Evolutionary conservation across 2,329 filamentous ascomycete genomes (phyloP).

Genomic region (Apiospora kogelbergensis): DNA sequence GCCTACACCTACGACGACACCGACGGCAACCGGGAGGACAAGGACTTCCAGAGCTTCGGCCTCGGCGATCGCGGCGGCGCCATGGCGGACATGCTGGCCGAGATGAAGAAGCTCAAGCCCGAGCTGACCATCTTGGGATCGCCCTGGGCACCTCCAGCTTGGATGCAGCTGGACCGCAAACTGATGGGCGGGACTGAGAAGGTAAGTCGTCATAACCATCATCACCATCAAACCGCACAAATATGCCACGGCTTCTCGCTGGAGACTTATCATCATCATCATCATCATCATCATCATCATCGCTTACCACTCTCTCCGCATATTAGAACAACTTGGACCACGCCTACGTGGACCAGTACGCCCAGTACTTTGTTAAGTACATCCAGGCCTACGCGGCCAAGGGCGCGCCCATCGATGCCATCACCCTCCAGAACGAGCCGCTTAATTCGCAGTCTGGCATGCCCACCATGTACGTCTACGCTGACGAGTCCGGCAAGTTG

Average conservation of each 20-base stretch:
- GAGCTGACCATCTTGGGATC: slow-evolving; percentile 38
- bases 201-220: no score
- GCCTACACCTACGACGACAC: slow-evolving; percentile 41
- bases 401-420: slow-evolving; percentile 38
- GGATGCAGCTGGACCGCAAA: slow-evolving; percentile 40
- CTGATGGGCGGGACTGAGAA: slow-evolving; percentile 14
- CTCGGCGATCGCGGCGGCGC: slow-evolving; percentile 38
- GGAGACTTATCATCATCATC: no score
- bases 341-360: slow-evolving; percentile 34
- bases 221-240: no score
- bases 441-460: slow-evolving; percentile 39
- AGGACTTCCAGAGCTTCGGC: slow-evolving; percentile 29
- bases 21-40: slow-evolving; percentile 28
- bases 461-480: slow-evolving; percentile 38
- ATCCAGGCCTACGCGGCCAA: slow-evolving; percentile 37
- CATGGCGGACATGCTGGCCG: slow-evolving; percentile 37
- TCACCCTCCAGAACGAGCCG: slow-evolving; percentile 46
- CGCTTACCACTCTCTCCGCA: not conserved
- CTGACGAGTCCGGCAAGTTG: slow-evolving; percentile 36
- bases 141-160: slow-evolving; percentile 40
- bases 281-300: no score
- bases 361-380: slow-evolving; percentile 42
- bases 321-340: slow-evolving; percentile 38
- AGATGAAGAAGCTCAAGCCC: slow-evolving; percentile 35
- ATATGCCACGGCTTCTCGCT: no score